These are phyloP conservation scores for Scedosporium minutisporum DNA, from an alignment of 2,329 filamentous ascomycete species.

Conservation along the genomic window DNA sequence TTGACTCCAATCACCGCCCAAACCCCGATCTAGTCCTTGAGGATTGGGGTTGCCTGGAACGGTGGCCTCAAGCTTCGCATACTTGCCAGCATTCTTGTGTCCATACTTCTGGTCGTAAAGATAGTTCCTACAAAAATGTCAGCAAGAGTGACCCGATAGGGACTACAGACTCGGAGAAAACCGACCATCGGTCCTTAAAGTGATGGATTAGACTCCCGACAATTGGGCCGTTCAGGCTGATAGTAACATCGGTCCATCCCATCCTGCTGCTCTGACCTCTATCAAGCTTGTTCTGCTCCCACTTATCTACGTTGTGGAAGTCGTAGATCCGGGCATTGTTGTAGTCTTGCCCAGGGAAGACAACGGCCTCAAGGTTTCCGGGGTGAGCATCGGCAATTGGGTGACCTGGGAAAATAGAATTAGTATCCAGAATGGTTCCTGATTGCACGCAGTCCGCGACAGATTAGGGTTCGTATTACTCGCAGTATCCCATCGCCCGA, in stretches of 20 bases:
- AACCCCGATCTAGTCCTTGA: too few species aligned
- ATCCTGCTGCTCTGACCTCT: conserved; percentile 71
- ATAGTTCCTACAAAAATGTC: conserved; percentile 51
- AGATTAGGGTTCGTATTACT: conserved; percentile 28
- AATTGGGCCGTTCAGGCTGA: conserved; percentile 66
- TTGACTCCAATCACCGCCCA: neutral
- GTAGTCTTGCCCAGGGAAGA: conserved; percentile 87
- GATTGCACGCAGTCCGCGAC: neutral
- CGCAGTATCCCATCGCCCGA: conserved; percentile 81
- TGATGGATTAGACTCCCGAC: conserved; percentile 67
- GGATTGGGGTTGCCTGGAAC: neutral
- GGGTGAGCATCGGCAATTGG: conserved; percentile 78
- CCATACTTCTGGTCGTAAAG: conserved; percentile 77
- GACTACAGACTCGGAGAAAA: conserved; percentile 7
- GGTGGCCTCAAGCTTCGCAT: conserved; percentile 16
- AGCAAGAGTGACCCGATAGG: neutral
- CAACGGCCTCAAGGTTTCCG: conserved; percentile 59
- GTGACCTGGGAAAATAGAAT: conserved; percentile 37
- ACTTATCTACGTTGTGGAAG: conserved; percentile 67
- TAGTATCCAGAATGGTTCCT: conserved; percentile 9
- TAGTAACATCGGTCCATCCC: conserved; percentile 84
- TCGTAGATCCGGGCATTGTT: conserved; percentile 83
- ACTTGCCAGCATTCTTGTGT: conserved; percentile 39
- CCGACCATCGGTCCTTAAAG: conserved; percentile 70
- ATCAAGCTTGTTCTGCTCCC: conserved; percentile 80